phyloP scores from a whole-genome alignment of 768 basidiomycete genomes.

The Cystofilobasidium macerans region DNA sequence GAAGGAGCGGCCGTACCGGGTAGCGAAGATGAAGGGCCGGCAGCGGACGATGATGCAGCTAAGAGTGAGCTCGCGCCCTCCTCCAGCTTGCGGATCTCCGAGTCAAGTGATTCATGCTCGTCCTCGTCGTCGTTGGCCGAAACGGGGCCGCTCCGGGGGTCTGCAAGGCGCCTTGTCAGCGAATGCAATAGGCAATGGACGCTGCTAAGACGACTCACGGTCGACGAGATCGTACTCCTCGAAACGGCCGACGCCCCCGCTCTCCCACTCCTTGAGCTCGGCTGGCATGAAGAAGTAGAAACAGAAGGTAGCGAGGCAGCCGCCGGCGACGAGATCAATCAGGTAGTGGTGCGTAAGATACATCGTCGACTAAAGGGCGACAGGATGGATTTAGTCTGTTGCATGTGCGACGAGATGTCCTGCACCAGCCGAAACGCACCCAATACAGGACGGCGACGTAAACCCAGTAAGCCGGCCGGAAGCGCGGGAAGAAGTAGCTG shows the following conservation, averaged over 20 bases:
- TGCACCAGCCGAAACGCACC: constrained; percentile 42
- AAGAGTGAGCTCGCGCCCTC: constrained; percentile 22
- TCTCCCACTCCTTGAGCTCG: constrained; percentile 43
- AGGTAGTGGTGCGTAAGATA: constrained; percentile 60
- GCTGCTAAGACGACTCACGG: constrained; percentile 1
- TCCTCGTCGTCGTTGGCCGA: constrained; percentile 22
- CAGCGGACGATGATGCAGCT: not conserved
- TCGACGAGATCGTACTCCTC: constrained; percentile 28
- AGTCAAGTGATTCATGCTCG: constrained; percentile 30
- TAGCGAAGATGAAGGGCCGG: not conserved
- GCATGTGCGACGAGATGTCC: no score
- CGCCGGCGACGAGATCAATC: constrained; percentile 91
- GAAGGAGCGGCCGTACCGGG: not conserved
- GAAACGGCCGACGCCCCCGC: constrained; percentile 16
- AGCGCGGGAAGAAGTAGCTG: constrained; percentile 82
- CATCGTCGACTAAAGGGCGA: constrained; percentile 14
- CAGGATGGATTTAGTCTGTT: no score
- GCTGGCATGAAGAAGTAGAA: constrained; percentile 85
- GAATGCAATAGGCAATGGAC: not conserved
- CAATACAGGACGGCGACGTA: constrained; percentile 85
- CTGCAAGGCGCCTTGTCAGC: no score
- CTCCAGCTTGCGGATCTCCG: constrained; percentile 37
- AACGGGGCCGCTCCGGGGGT: constrained; percentile 5
- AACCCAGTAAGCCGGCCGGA: constrained; percentile 51
- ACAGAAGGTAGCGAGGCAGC: constrained; percentile 70